Evolutionary conservation across 208 protist genomes (phyloP).

Genomic region (Leishmania lainsoni): DNA sequence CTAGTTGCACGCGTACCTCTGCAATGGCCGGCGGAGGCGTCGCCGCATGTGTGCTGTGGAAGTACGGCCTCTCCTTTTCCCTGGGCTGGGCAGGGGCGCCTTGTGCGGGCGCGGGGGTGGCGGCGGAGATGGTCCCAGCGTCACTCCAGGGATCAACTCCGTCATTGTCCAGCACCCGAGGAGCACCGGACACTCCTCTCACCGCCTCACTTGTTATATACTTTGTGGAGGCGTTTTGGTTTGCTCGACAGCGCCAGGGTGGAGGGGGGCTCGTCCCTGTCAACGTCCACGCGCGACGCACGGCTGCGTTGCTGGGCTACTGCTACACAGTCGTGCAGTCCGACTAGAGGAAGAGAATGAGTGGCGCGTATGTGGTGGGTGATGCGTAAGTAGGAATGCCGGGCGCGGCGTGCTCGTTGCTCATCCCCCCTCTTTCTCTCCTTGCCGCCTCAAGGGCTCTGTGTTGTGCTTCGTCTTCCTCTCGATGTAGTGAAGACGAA

Average conservation of each 20-base stretch:
- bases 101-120: not conserved
- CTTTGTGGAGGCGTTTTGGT: slow-evolving; percentile 8
- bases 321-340: slow-evolving; percentile 43
- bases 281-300: slow-evolving; percentile 40
- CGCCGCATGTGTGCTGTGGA: not conserved
- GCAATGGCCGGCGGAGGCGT: not conserved
- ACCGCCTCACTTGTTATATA: not conserved
- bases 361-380: not conserved
- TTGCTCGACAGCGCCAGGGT: slow-evolving; percentile 32
- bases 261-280: slow-evolving; percentile 25
- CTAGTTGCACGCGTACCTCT: not conserved
- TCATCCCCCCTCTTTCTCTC: not conserved
- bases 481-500: not conserved
- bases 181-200: not conserved
- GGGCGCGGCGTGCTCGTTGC: not conserved
- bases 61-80: not conserved
- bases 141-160: not conserved
- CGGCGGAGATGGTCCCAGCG: not conserved
- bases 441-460: not conserved
- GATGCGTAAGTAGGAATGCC: not conserved
- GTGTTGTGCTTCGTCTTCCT: not conserved
- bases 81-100: not conserved
- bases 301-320: slow-evolving; percentile 42
- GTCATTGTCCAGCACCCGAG: not conserved
- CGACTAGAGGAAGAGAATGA: not conserved